Evolutionary conservation across 1,284 basidiomycete genomes (phyloP).

Genomic region (Inonotus obliquus): DNA sequence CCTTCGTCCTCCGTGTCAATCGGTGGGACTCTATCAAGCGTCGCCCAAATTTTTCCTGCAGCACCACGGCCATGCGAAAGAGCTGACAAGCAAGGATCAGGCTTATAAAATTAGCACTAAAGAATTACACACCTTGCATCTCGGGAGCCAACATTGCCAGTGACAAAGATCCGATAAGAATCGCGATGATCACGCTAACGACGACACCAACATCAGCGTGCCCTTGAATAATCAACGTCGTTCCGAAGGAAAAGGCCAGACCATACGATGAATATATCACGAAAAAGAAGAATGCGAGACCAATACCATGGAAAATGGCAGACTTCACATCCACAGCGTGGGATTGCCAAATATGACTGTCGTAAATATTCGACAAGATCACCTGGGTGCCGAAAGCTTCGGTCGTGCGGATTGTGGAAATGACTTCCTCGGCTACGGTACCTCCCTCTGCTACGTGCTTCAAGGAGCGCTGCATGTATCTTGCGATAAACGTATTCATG

Average conservation of each 20-base stretch:
- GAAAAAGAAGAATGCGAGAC: constrained; percentile 77
- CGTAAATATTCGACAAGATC: constrained; percentile 66
- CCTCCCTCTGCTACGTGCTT: constrained; percentile 81
- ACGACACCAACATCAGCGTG: constrained; percentile 64
- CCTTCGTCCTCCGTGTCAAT: constrained; percentile 79
- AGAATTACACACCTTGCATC: constrained; percentile 53
- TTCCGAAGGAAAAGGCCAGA: constrained; percentile 77
- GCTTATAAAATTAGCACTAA: too few relatives aligned
- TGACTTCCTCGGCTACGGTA: constrained; percentile 89
- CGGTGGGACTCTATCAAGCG: constrained; percentile 81
- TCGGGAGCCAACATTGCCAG: constrained; percentile 78
- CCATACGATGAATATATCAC: constrained; percentile 73
- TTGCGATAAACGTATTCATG: constrained; percentile 77
- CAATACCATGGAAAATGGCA: constrained; percentile 60
- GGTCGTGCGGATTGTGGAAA: constrained; percentile 83
- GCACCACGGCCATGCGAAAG: constrained; percentile 82
- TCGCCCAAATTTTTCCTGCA: constrained; percentile 90
- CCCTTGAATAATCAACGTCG: constrained; percentile 70
- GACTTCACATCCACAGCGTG: constrained; percentile 59
- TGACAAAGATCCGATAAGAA: constrained; percentile 87
- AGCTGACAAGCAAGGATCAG: constrained; percentile 50
- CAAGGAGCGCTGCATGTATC: constrained; percentile 68
- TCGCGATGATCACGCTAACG: constrained; percentile 80
- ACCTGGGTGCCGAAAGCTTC: constrained; percentile 89
- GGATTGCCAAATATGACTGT: constrained; percentile 56